Evolutionary conservation across 352 stramenopile genomes (phyloP), one percentile per base, ranked within the genome.

Genomic region (Globisporangium spiculum): DNA sequence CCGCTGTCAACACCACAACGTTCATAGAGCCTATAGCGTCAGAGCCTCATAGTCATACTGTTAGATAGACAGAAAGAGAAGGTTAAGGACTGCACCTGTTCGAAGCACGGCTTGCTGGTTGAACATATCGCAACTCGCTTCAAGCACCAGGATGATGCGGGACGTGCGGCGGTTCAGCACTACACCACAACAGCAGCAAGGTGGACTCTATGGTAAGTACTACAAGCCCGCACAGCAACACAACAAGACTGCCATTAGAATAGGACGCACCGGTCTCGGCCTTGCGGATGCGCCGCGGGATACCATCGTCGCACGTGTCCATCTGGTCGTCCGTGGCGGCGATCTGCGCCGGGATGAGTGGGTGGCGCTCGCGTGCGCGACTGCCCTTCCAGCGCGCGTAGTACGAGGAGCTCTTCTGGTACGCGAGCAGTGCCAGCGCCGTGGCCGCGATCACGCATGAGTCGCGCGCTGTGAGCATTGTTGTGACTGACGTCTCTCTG

Each of bases 111-210:
- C 78, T 63, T 76, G 67, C 66, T 81, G 71, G 62, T 77, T 80
- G 60, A 79, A 75, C 59, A 73, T 75, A 71, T 79, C 74, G 63
- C 72, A 73, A 27, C 75, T 75, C 26, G 72, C 58, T 57, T 85
- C 78, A 9, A 85, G 72, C 67, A 85, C 78, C 22, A 85, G 63
- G 27, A 78, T 59, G 24, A 83, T 72, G 18, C 75, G 68, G 20
- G 71, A 67, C 16, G 75, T 81, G 53, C 78, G 78, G 14, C 70
- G 62, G 41, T 60, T 66, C 16, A 86, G 68, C 50, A 86, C 76
- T 75, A 62, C n/a, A 68, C 4, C 8, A 50, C 24, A 55, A 46
- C 38, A 36, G 26, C 27, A 59, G 30, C 50, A 56, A 48, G 4
- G 16, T 48, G 41, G n/a, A 16, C 16, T 48, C 41, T 20, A 48